Percentiles rank a stretch among this genome's conserved stretches.
Evolutionary conservation across 2,329 filamentous ascomycete genomes (phyloP).

Genomic region (Macroventuria anomochaeta): DNA sequence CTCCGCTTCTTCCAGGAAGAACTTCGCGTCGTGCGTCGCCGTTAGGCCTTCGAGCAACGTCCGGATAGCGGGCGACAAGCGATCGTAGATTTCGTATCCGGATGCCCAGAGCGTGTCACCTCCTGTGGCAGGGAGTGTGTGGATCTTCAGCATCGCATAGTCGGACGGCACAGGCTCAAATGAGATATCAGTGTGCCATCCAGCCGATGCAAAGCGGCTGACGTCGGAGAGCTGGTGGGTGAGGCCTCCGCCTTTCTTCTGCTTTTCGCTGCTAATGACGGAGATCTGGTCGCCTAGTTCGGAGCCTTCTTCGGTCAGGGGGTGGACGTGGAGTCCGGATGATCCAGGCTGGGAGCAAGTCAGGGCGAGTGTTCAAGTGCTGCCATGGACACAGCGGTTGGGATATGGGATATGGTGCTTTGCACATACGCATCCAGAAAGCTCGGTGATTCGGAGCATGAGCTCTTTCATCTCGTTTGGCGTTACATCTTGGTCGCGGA

Average conservation of each 20-base stretch:
- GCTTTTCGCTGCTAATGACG: slow-evolving; percentile 48
- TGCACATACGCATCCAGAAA: slow-evolving; percentile 62
- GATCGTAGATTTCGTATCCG: slow-evolving; percentile 58
- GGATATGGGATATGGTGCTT: no score
- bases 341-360: no score
- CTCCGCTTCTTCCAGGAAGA: slow-evolving; percentile 38
- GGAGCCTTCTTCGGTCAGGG: slow-evolving; percentile 56
- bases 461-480: slow-evolving; percentile 69
- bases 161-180: slow-evolving; percentile 53
- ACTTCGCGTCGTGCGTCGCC: slow-evolving; percentile 51
- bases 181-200: slow-evolving; percentile 61
- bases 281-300: slow-evolving; percentile 50
- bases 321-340: slow-evolving; percentile 39
- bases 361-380: no score
- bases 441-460: slow-evolving; percentile 64
- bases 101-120: slow-evolving; percentile 49
- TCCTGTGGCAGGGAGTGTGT: slow-evolving; percentile 43
- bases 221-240: slow-evolving; percentile 53
- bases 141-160: slow-evolving; percentile 48
- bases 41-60: slow-evolving; percentile 57
- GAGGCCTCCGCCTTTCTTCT: slow-evolving; percentile 39
- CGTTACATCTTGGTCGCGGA: slow-evolving; percentile 64
- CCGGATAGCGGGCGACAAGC: slow-evolving; percentile 56
- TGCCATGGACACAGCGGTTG: no score
- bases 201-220: slow-evolving; percentile 50